Evolutionary conservation across 768 basidiomycete genomes (phyloP), one percentile per base, ranked within the genome.

Genomic region (Asterophora lycoperdoides): DNA sequence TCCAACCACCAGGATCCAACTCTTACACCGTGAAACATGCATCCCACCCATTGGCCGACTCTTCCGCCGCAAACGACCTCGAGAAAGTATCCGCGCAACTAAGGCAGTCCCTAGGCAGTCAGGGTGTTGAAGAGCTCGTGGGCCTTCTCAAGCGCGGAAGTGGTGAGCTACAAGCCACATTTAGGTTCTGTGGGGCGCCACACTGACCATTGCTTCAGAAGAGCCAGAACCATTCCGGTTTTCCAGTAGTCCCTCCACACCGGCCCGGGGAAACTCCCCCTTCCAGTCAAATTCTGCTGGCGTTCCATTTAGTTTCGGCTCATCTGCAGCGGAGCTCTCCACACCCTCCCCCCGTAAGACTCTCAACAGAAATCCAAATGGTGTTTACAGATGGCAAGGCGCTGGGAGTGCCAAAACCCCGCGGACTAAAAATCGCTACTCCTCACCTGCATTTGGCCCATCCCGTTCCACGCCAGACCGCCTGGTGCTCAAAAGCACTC

Each of bases 291-390:
- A 56, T 49, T 19, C 56, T 56, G 49, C 52, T 34, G 41, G 59
- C 13, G 45, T 50, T 48, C 48, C 52, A 53, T 56, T 64, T 23
- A 55, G 55, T 39, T 46, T 62, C 47, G 46, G 51, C 13, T 52
- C 58, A 18, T 54, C 56, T 8, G 49, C 48, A 18, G 28, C 53
- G 26, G 19, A 46, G 20, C 51, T 33, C 41, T 50, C 58, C n/a
- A 62, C 67, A 1, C 56, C 70, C 15, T 60, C 74, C 13, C 71
- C 80, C 5, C 74, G 74, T 14, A 81, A 76, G 59, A 81, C 75
- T 8, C 67, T 90, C 6, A 61, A 74, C 17, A 79, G 70, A 60
- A 91, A 91, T 57, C 88, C 88, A 0, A 91, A 90, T 60, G 88
- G 88, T 17, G 60, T 68, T 29, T 85, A 85, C 64, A 74, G 75